phyloP scores from a whole-genome alignment of 257 asterid species.

The Solanum sejunctum region DNA sequence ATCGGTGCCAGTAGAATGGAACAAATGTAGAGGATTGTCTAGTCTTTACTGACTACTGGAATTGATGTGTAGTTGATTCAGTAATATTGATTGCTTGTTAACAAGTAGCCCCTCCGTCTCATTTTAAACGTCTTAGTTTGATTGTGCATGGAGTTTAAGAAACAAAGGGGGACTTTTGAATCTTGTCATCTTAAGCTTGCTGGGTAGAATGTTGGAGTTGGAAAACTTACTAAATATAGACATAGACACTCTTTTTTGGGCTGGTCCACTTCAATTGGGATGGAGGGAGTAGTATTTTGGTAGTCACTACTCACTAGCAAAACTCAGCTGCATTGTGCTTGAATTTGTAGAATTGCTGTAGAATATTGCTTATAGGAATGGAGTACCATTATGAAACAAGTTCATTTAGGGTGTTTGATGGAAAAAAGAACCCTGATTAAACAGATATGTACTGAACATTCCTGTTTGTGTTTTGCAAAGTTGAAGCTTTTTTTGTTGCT shows the following conservation, averaged over 20 bases:
- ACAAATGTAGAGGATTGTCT: background rate
- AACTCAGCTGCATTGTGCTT: background rate
- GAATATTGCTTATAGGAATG: background rate
- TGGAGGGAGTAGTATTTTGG: background rate
- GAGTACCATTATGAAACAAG: background rate
- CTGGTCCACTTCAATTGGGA: too few species aligned
- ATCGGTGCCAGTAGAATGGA: background rate
- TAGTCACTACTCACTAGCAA: background rate
- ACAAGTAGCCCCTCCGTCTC: background rate
- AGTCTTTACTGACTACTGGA: background rate
- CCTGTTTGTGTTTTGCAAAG: background rate
- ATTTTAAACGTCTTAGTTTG: too few species aligned
- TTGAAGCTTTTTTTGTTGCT: background rate
- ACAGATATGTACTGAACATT: background rate
- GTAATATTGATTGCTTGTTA: background rate
- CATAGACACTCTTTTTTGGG: too few species aligned
- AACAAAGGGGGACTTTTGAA: too few species aligned
- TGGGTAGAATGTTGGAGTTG: too few species aligned
- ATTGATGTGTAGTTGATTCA: background rate
- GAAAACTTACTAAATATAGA: too few species aligned
- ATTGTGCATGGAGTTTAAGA: too few species aligned
- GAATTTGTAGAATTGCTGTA: background rate
- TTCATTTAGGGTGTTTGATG: background rate
- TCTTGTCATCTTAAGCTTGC: too few species aligned
- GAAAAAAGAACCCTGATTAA: background rate